Evolutionary conservation across 495 filamentous ascomycete species (phyloP), one percentile per base, ranked within the genome.

Genomic region (Trichocladium uniseriatum): DNA sequence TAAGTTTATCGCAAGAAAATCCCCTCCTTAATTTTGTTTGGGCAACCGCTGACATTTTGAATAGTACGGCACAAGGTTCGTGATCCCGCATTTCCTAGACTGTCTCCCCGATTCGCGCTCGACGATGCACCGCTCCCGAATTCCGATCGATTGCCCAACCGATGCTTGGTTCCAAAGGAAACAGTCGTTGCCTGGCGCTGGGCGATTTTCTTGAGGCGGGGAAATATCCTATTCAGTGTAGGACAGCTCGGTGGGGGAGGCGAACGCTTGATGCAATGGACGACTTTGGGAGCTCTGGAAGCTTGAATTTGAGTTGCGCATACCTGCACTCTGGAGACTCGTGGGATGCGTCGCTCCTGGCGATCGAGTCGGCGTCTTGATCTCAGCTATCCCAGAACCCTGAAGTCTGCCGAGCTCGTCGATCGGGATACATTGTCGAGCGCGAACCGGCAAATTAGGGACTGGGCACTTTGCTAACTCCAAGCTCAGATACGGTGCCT

Each of bases 401-500:
- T 5, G 27, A 10, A 29, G 27, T 29, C 27, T 5, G 10, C 31
- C 20, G 16, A 3, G 9, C 24, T 31, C 20, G 20, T 15, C 32
- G 40, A 38, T 29, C 21, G 48, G 11, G 35, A 45, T 24, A 48
- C 24, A 28, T 29, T 28, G 48, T 43, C 43, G 44, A 52, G 35
- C 28, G 38, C 21, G 6, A 22, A 31, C 28, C 11, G 13, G 6
- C 38, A 39, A 16, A 9, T 43, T 9, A 14, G 24, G 9, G 29
- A 36, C 20, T 20, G 32, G 27, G 10, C 36, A 36, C 20, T 21
- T 27, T 53, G 52, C 52, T 59, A 38, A 60, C 56, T 28, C 27
- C 27, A 41, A 38, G 15, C 35, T 31, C 29, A 69, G 92, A 83
- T 98, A 98, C 74, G 92, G 92, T 84, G 92, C 92, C 70, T 98